Conservation (phyloP, 2,329 filamentous ascomycete genomes). For the Colletotrichum euphorbiae region DNA sequence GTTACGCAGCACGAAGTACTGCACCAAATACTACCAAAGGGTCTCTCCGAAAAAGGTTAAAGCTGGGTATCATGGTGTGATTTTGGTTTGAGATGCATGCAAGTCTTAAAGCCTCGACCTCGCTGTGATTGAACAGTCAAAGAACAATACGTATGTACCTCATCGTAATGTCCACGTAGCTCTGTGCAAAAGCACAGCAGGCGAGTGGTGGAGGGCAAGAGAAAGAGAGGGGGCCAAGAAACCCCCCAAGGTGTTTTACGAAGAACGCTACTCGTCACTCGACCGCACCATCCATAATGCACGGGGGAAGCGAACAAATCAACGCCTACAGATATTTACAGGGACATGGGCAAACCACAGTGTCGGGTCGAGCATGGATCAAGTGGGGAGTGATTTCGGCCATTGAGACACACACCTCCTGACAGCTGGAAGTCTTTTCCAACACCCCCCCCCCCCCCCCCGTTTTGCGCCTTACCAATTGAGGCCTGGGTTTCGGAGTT, state of each 20-base stretch:
- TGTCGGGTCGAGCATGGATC: slow-evolving; percentile 23
- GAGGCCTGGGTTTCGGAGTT: slow-evolving; percentile 9
- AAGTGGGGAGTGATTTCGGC: not conserved
- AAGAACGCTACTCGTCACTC: slow-evolving; percentile 22
- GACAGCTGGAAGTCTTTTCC: not conserved
- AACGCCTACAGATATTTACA: not conserved
- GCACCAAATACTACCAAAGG: not conserved
- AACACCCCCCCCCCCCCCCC: too few relatives aligned
- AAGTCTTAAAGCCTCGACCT: slow-evolving; percentile 19
- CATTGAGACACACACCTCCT: not conserved
- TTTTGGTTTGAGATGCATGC: slow-evolving; percentile 26
- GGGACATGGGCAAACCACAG: slow-evolving; percentile 22
- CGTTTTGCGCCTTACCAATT: slow-evolving; percentile 16
- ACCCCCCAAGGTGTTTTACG: slow-evolving; percentile 1
- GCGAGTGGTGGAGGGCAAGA: slow-evolving; percentile 5
- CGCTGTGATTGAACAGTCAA: slow-evolving; percentile 15
- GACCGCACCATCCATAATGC: slow-evolving; percentile 12
- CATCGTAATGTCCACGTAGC: slow-evolving; percentile 17
- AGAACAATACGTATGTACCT: slow-evolving; percentile 15
- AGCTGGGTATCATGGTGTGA: slow-evolving; percentile 31
- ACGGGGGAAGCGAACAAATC: slow-evolving; percentile 26
- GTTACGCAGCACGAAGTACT: too few relatives aligned
- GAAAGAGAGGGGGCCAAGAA: slow-evolving; percentile 15
- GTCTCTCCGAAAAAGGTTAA: slow-evolving; percentile 8
- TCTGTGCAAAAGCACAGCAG: slow-evolving; percentile 4